Conservation (phyloP, 2,329 filamentous ascomycete genomes). For the Pseudogymnoascus verrucosus region DNA sequence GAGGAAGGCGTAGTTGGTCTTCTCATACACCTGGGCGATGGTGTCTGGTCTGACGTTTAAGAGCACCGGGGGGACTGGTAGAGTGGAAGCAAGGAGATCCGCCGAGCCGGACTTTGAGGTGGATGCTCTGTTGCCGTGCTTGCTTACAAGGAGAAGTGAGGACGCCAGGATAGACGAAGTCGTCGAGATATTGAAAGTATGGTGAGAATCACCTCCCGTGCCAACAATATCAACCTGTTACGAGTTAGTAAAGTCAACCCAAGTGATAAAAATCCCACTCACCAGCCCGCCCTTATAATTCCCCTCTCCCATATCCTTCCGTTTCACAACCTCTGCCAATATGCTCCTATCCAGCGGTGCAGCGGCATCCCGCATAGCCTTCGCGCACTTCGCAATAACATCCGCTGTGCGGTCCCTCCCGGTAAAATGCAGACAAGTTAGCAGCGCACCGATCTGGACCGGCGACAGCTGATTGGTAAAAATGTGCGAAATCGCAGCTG, state of each 20-base stretch:
- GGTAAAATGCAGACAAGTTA: slow-evolving; percentile 90
- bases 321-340: slow-evolving; percentile 53
- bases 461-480: slow-evolving; percentile 87
- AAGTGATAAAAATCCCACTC: slow-evolving; percentile 30
- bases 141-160: slow-evolving; percentile 74
- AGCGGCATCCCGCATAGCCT: slow-evolving; percentile 75
- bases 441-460: slow-evolving; percentile 75
- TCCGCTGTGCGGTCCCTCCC: slow-evolving; percentile 75
- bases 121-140: slow-evolving; percentile 92
- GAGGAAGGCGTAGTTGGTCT: slow-evolving; percentile 87
- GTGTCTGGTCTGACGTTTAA: slow-evolving; percentile 64
- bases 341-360: slow-evolving; percentile 58
- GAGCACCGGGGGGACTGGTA: slow-evolving; percentile 65
- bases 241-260: background rate
- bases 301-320: slow-evolving; percentile 57
- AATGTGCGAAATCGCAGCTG: slow-evolving; percentile 80
- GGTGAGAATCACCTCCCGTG: slow-evolving; percentile 91
- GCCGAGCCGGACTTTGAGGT: slow-evolving; percentile 94
- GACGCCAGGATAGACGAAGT: slow-evolving; percentile 89
- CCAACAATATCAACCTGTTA: slow-evolving; percentile 78
- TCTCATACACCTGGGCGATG: slow-evolving; percentile 63
- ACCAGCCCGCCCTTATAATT: slow-evolving; percentile 77
- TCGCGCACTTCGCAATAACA: slow-evolving; percentile 77
- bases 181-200: slow-evolving; percentile 97
- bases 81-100: slow-evolving; percentile 73